Conservation (phyloP, 1,284 basidiomycete species). For the Vanrija sp. region DNA sequence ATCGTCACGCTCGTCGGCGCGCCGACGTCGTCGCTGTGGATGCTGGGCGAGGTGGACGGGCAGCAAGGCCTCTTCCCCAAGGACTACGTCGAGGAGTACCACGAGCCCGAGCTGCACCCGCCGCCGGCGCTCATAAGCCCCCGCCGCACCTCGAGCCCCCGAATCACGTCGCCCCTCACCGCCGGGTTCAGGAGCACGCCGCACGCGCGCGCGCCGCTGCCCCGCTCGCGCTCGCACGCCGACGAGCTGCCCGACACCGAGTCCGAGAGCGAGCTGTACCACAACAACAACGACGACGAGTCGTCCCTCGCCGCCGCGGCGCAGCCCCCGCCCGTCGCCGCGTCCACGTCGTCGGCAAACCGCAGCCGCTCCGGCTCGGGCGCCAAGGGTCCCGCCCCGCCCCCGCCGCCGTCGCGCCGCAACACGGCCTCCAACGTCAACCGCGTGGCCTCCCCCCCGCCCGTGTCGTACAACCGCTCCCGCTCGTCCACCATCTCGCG, state of each 20-base stretch:
- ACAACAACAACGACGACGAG: conserved; percentile 5
- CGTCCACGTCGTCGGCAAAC: conserved; percentile 27
- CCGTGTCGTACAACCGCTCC: not conserved
- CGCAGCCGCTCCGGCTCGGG: conserved; percentile 49
- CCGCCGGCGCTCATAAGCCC: conserved; percentile 5
- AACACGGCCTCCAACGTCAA: conserved; percentile 19
- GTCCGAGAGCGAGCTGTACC: conserved; percentile 1
- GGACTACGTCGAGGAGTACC: conserved; percentile 61
- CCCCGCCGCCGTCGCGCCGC: conserved; percentile 52
- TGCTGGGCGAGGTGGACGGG: conserved; percentile 68
- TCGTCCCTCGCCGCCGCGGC: conserved; percentile 7
- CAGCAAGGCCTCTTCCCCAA: conserved; percentile 71
- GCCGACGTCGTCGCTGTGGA: conserved; percentile 78
- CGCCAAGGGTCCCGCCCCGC: conserved; percentile 52
- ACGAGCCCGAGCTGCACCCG: conserved; percentile 7
- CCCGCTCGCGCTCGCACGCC: conserved; percentile 26
- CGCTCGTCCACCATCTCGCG: not conserved
- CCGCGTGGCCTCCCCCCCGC: not conserved
- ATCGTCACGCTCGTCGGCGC: conserved; percentile 63
- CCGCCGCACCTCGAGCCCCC: not conserved
- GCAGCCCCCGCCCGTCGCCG: conserved; percentile 7
- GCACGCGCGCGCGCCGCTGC: not conserved
- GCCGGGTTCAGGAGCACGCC: not conserved
- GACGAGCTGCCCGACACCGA: conserved; percentile 14
- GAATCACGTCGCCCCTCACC: not conserved